A percentile compares a stretch with the other conserved stretches of the same genome.
Conservation (phyloP, 805 yeast genomes). For the Peterozyma xylosa region DNA sequence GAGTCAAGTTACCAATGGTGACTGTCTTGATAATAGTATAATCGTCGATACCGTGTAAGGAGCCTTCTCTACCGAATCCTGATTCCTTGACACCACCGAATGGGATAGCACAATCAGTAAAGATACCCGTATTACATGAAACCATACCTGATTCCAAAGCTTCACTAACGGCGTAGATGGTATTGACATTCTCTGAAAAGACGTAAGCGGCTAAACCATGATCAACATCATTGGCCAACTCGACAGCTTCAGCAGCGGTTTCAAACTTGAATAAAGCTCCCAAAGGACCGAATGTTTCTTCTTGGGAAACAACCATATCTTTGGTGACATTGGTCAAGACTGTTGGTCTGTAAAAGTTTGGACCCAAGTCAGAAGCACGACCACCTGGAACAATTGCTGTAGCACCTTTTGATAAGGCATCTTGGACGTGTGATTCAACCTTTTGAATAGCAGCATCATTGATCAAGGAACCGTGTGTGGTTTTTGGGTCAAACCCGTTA, state of each 20-base stretch:
- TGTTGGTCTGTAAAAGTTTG: constrained; percentile 61
- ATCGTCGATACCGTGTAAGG: constrained; percentile 69
- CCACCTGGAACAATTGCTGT: constrained; percentile 54
- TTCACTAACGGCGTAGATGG: constrained; percentile 57
- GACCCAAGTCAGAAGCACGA: constrained; percentile 46
- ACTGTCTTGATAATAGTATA: constrained; percentile 60
- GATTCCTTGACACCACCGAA: constrained; percentile 76
- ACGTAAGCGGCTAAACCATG: constrained; percentile 79
- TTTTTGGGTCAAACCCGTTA: constrained; percentile 47
- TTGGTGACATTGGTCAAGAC: constrained; percentile 52
- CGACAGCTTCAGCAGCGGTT: constrained; percentile 57
- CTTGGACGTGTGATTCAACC: constrained; percentile 54
- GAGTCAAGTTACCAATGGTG: constrained; percentile 33
- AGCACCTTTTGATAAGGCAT: constrained; percentile 66
- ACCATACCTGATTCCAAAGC: constrained; percentile 73
- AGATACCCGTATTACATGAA: constrained; percentile 69
- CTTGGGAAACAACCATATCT: constrained; percentile 49
- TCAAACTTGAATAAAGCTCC: constrained; percentile 62
- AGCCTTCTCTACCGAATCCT: constrained; percentile 79
- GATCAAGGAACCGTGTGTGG: constrained; percentile 74
- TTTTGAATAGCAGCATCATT: constrained; percentile 55
- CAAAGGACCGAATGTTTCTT: constrained; percentile 80
- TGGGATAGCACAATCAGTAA: constrained; percentile 63
- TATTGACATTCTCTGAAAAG: constrained; percentile 46
- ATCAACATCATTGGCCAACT: constrained; percentile 55